Evolutionary conservation across 2,329 filamentous ascomycete genomes (phyloP).

Genomic region (Fusarium torulosum): DNA sequence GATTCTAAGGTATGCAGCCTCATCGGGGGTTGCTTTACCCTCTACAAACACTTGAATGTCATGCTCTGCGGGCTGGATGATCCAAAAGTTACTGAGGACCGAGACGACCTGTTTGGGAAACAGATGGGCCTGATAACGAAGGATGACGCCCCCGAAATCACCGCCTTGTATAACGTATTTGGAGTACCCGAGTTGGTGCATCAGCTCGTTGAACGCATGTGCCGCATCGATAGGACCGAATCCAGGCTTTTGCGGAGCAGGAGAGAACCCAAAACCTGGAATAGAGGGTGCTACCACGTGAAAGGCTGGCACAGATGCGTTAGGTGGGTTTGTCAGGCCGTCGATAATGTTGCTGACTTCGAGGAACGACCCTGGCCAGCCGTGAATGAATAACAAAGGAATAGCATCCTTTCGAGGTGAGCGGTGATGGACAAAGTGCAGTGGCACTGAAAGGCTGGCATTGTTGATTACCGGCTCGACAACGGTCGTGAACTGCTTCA

Average conservation of each 20-base stretch:
- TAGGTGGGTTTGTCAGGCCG: background rate
- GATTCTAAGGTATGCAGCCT: background rate
- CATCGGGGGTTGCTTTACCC: background rate
- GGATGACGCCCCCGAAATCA: background rate
- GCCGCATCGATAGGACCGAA: background rate
- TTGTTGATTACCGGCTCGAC: background rate
- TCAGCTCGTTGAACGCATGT: background rate
- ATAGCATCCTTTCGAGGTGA: fast-evolving
- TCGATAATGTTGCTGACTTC: background rate
- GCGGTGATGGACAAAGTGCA: background rate
- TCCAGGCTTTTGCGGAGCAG: background rate
- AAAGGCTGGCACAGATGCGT: background rate
- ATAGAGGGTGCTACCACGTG: slow-evolving; percentile 9
- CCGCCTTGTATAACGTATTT: slow-evolving; percentile 2
- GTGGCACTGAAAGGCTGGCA: background rate
- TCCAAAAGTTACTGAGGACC: background rate
- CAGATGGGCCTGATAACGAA: background rate
- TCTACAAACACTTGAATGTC: background rate
- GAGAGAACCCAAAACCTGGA: background rate
- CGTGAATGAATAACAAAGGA: background rate
- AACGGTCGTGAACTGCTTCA: background rate
- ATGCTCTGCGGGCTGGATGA: background rate
- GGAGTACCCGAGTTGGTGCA: slow-evolving; percentile 2
- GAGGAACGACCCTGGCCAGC: background rate
- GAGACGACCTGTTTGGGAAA: background rate